Conservation (phyloP, 1,284 basidiomycete genomes). For the Trichosporon sp. region DNA sequence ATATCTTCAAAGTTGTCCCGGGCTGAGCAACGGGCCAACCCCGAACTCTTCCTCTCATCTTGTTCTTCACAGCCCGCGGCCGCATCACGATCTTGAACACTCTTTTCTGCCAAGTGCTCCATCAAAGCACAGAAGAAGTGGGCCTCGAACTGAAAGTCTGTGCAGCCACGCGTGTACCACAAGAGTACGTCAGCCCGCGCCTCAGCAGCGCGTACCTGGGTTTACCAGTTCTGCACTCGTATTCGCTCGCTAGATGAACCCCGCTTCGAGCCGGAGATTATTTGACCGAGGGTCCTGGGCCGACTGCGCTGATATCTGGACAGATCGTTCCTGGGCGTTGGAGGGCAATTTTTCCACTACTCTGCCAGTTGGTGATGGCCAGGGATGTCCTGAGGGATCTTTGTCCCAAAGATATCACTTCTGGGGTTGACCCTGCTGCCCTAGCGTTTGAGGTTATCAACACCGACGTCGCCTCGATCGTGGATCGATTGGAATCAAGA, state of each 20-base stretch:
- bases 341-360: neutral
- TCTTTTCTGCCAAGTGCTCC: neutral
- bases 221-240: neutral
- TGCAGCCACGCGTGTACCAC: neutral
- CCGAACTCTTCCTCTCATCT: neutral
- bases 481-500: constrained; percentile 6
- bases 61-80: neutral
- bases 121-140: neutral
- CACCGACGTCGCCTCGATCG: neutral
- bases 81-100: neutral
- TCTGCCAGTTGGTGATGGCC: neutral
- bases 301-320: constrained; percentile 1
- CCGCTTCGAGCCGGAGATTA: neutral
- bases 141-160: neutral
- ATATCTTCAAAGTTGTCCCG: too few species aligned
- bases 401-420: constrained; percentile 14
- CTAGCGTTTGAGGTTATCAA: neutral
- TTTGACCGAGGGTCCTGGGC: neutral
- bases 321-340: neutral
- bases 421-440: neutral
- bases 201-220: neutral
- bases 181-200: neutral
- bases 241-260: neutral
- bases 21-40: neutral
- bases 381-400: neutral